A percentile compares a stretch with the other conserved stretches of the same genome.
Conservation (phyloP, 768 basidiomycete genomes). For the Porpolomopsis calyptriformis region DNA sequence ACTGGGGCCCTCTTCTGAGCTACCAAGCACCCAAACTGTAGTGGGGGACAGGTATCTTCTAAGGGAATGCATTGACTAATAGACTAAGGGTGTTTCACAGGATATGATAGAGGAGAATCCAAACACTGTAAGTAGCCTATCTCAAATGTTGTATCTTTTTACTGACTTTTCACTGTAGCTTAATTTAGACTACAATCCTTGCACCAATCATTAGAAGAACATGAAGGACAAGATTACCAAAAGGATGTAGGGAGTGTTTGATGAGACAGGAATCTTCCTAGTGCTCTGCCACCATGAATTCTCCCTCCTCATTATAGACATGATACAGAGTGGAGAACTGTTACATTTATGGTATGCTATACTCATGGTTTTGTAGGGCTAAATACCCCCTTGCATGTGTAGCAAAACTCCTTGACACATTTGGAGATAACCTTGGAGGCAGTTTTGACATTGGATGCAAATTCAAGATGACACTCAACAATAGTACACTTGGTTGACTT, state of each 20-base stretch:
- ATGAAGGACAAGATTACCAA: constrained; percentile 11
- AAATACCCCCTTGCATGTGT: constrained; percentile 17
- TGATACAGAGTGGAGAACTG: constrained; percentile 22
- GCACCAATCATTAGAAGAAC: constrained; percentile 15
- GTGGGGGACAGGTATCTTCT: no score
- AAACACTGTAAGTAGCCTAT: no score
- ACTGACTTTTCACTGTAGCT: neutral
- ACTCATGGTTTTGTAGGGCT: constrained; percentile 6
- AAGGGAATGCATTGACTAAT: no score
- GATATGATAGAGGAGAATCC: no score
- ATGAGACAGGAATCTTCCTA: constrained; percentile 21
- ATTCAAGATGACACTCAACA: constrained; percentile 14
- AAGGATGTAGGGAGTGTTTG: constrained; percentile 20
- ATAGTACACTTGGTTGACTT: constrained; percentile 11
- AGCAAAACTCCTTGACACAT: constrained; percentile 8
- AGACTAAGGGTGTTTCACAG: no score
- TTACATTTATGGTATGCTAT: constrained; percentile 1
- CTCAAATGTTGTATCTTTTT: no score
- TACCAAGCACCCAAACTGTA: no score
- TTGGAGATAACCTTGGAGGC: constrained; percentile 9
- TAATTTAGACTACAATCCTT: constrained; percentile 10
- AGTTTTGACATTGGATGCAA: constrained; percentile 18
- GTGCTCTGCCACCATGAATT: constrained; percentile 18
- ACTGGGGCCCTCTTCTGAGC: no score
- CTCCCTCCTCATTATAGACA: constrained; percentile 10